These are phyloP conservation scores for Trypanosoma scelopori DNA, from an alignment of 208 protist genomes.

Conservation along the genomic window DNA sequence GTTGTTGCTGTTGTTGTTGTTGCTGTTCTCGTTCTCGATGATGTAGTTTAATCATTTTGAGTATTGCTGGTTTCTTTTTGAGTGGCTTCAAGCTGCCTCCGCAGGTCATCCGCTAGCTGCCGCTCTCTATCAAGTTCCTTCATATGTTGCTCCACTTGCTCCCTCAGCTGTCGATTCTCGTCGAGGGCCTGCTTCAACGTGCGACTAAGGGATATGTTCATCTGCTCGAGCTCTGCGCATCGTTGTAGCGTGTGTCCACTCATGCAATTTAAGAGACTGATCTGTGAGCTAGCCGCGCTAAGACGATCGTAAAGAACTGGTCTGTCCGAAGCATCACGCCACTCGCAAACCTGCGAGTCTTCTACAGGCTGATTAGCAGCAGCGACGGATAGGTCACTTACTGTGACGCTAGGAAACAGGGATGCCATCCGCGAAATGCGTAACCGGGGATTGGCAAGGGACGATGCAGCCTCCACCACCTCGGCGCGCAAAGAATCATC, in stretches of 20 bases:
- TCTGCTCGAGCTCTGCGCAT: constrained; percentile 52
- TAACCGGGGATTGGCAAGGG: constrained; percentile 15
- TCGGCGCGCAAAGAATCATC: neutral
- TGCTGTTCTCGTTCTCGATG: neutral
- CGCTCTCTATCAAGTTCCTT: constrained; percentile 46
- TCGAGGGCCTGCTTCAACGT: constrained; percentile 5
- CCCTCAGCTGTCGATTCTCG: constrained; percentile 39
- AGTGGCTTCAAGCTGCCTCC: constrained; percentile 22
- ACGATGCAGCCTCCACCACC: constrained; percentile 7
- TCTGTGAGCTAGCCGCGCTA: constrained; percentile 56
- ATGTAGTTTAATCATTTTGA: neutral
- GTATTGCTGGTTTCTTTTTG: neutral
- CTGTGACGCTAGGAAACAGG: constrained; percentile 26
- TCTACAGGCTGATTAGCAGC: neutral
- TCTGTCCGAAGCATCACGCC: neutral
- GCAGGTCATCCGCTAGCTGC: constrained; percentile 47
- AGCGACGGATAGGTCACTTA: neutral
- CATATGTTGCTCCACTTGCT: constrained; percentile 18
- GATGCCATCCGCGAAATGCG: neutral
- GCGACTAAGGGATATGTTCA: constrained; percentile 36
- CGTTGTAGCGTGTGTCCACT: constrained; percentile 40
- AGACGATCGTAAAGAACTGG: constrained; percentile 30
- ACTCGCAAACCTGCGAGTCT: constrained; percentile 1
- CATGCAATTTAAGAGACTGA: constrained; percentile 51
- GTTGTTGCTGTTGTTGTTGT: constrained; percentile 2